Conservation (phyloP, 371 early-diverging fungal species). For the Phascolomyces articulosus region DNA sequence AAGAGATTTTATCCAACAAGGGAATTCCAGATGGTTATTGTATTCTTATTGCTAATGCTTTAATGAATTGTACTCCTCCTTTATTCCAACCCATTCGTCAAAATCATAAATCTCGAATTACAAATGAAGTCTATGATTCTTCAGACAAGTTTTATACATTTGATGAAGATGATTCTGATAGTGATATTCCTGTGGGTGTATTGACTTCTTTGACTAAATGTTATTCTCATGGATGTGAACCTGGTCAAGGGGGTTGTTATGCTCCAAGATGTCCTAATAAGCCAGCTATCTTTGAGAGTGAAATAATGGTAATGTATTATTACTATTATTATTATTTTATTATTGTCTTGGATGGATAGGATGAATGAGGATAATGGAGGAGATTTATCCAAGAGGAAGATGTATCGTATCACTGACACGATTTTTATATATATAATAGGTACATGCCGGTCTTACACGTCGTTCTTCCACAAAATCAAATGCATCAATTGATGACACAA, state of each 20-base stretch:
- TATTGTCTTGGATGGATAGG: no score
- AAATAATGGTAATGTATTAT: conserved; percentile 28
- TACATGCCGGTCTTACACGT: conserved; percentile 12
- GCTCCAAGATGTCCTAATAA: conserved; percentile 46
- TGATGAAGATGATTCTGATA: conserved; percentile 32
- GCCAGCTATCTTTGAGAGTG: conserved; percentile 19
- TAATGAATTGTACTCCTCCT: conserved; percentile 37
- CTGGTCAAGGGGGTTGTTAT: conserved; percentile 44
- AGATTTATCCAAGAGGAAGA: no score
- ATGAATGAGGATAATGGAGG: no score
- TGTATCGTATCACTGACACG: no score
- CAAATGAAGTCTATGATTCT: conserved; percentile 39
- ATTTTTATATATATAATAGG: conserved; percentile 12
- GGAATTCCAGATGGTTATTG: conserved; percentile 35
- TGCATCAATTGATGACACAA: conserved; percentile 18
- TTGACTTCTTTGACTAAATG: conserved; percentile 36
- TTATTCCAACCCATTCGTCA: conserved; percentile 45
- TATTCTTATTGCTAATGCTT: conserved; percentile 33
- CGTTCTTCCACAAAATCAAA: conserved; percentile 22
- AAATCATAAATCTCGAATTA: conserved; percentile 47
- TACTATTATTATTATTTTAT: no score
- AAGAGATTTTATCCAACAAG: conserved; percentile 20
- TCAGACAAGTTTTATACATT: conserved; percentile 46
- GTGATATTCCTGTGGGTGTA: conserved; percentile 35
- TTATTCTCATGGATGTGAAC: conserved; percentile 35